phyloP scores from a whole-genome alignment of 768 basidiomycete species.

The Auricularia sp. region DNA sequence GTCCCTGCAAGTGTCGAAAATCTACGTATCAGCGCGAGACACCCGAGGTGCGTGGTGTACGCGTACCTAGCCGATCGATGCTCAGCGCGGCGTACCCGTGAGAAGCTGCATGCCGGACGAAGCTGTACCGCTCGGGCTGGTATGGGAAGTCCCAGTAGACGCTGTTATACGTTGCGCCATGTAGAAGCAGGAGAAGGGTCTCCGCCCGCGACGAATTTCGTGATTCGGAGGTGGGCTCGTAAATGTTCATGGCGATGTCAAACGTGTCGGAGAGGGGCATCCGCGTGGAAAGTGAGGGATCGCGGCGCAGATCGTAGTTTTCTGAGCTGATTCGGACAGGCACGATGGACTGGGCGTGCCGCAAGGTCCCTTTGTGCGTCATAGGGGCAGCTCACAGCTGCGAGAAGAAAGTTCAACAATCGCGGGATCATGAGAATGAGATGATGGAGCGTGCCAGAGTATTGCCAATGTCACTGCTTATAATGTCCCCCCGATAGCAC shows the following conservation, averaged over 20 bases:
- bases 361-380: too few relatives aligned
- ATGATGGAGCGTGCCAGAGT: too few relatives aligned
- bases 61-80: constrained; percentile 13
- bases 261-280: background rate
- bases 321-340: too few relatives aligned
- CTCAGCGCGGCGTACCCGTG: constrained; percentile 12
- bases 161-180: background rate
- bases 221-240: background rate
- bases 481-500: too few relatives aligned
- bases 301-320: too few relatives aligned
- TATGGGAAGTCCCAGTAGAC: background rate
- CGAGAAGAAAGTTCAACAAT: too few relatives aligned
- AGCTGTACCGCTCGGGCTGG: constrained; percentile 5
- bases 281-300: too few relatives aligned
- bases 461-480: too few relatives aligned
- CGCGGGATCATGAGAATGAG: too few relatives aligned
- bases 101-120: constrained; percentile 9
- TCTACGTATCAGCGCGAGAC: background rate
- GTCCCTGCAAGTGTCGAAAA: background rate
- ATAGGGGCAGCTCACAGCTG: too few relatives aligned
- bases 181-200: background rate
- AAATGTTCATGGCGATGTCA: background rate
- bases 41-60: background rate
- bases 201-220: background rate
- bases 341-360: too few relatives aligned